Base-by-base conservation (phyloP, 2,329 filamentous ascomycete species). In the Bipolaris cookei region DNA sequence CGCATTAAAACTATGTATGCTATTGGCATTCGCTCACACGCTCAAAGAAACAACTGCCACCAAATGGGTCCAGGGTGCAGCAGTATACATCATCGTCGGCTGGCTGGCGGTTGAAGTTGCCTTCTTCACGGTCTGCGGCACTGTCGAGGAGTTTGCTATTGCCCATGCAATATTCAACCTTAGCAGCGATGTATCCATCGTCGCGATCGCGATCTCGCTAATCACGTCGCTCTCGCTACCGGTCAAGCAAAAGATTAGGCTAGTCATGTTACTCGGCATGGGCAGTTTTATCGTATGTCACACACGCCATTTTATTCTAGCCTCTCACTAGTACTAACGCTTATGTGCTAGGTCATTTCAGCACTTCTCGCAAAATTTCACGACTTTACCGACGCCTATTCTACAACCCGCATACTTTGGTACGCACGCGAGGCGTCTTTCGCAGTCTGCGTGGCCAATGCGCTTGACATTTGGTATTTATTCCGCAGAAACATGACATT, bases 151-250 rank as follows among this genome's bases (percentile, higher is more conserved):
- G 65, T 86, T 86, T 63, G 78, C 86, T 10, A 86, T 86, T 48
- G 82, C 83, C 14, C 85, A 87, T 56, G 81, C 83, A 1, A 77
- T 80, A 3, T 81, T 88, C 67, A 88, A 88, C 63, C 82, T 88
- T 46, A 81, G 82, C 2, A 86, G 84, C 23, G 86, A 88, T 61
- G 35, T 86, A 2, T 79, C 84, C 75, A 87, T 88, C 67, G 81
- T 88, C 25, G 66, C 79, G 3, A 81, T 88, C 18, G 84, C 85
- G 1, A 78, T 88, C 60, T 84, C 85, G 0, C 73, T 84, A 51
- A 66, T 88, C 23, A 62, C 83, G 10, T 78, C 78, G 23, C 79
- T 85, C 1, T 79, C 81, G 43, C 75, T 88, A 2, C 74, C 79
- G 5, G 38, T 76, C 1, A 83, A 79, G 67, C 81, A 84, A 65